Evolutionary conservation across 306 rosid genomes (phyloP).

Genomic region (Prunus campanulata): DNA sequence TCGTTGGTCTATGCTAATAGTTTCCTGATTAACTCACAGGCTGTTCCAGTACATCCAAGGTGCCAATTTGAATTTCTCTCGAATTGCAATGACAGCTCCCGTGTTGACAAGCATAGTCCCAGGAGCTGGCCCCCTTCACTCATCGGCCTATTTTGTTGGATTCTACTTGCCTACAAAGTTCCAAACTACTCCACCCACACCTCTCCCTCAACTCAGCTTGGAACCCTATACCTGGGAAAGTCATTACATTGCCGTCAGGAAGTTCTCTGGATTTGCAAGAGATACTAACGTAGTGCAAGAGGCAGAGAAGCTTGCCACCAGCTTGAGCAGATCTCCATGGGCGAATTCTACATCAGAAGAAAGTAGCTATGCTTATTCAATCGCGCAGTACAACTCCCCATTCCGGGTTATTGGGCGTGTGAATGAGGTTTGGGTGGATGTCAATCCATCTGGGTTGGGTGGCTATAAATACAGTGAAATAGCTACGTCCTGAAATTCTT

Average conservation of each 20-base stretch:
- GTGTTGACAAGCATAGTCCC: slow-evolving; percentile 66
- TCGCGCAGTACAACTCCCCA: slow-evolving; percentile 70
- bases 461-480: slow-evolving; percentile 30
- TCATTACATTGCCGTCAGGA: slow-evolving; percentile 64
- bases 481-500: slow-evolving; percentile 39
- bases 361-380: slow-evolving; percentile 51
- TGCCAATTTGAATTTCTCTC: slow-evolving; percentile 78
- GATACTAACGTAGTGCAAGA: slow-evolving; percentile 60
- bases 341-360: slow-evolving; percentile 47
- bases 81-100: slow-evolving; percentile 68
- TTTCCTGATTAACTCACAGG: slow-evolving; percentile 27
- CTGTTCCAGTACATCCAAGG: slow-evolving; percentile 82
- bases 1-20: background rate
- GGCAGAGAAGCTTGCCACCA: slow-evolving; percentile 67
- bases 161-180: slow-evolving; percentile 66
- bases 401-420: slow-evolving; percentile 44
- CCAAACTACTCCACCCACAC: slow-evolving; percentile 63
- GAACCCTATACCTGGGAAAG: slow-evolving; percentile 33
- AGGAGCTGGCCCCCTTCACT: slow-evolving; percentile 57
- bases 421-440: slow-evolving; percentile 81
- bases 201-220: slow-evolving; percentile 64
- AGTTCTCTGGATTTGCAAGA: slow-evolving; percentile 66
- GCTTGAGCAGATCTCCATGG: slow-evolving; percentile 61
- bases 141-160: slow-evolving; percentile 58
- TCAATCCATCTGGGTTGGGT: slow-evolving; percentile 39